Percentiles rank a stretch among this genome's conserved stretches.
These are phyloP conservation scores for Phenoliferia sp. DNA, from an alignment of 1,284 basidiomycete species.

Conservation along the genomic window DNA sequence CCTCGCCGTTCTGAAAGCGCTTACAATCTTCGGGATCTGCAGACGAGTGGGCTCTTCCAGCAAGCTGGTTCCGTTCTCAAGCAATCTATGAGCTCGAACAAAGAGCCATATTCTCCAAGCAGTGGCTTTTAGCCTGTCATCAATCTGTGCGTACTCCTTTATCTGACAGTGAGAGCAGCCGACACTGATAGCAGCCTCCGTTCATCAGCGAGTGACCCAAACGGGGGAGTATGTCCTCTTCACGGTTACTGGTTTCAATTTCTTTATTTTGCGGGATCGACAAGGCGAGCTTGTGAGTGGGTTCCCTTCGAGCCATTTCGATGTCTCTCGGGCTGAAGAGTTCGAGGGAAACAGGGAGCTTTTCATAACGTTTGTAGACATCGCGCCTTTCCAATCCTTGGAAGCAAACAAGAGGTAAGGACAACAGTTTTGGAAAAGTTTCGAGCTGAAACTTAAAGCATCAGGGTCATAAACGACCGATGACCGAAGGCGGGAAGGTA, in stretches of 20 bases:
- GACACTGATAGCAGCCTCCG: background rate
- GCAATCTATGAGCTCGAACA: slow-evolving; percentile 5
- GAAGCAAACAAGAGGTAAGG: background rate
- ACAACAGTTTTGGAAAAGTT: background rate
- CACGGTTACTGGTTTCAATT: background rate
- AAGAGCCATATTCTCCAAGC: slow-evolving; percentile 31
- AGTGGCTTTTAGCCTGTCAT: slow-evolving; percentile 5
- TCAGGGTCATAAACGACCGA: background rate
- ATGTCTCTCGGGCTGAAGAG: background rate
- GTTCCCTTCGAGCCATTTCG: background rate
- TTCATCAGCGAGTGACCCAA: background rate
- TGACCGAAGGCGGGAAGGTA: background rate
- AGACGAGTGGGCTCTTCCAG: background rate
- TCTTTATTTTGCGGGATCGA: slow-evolving; percentile 3
- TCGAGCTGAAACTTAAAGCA: too few species aligned
- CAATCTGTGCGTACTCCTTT: background rate
- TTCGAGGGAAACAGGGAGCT: background rate
- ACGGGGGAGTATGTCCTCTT: slow-evolving; percentile 5
- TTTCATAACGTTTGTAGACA: slow-evolving; percentile 9
- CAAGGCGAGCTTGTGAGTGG: slow-evolving; percentile 2
- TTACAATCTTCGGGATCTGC: background rate
- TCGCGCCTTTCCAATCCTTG: slow-evolving; percentile 9
- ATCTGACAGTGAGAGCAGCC: background rate
- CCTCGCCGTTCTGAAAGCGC: too few species aligned
- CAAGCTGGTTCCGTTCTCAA: background rate